Evolutionary conservation across 768 basidiomycete genomes (phyloP).

Genomic region (Lactarius quietus): DNA sequence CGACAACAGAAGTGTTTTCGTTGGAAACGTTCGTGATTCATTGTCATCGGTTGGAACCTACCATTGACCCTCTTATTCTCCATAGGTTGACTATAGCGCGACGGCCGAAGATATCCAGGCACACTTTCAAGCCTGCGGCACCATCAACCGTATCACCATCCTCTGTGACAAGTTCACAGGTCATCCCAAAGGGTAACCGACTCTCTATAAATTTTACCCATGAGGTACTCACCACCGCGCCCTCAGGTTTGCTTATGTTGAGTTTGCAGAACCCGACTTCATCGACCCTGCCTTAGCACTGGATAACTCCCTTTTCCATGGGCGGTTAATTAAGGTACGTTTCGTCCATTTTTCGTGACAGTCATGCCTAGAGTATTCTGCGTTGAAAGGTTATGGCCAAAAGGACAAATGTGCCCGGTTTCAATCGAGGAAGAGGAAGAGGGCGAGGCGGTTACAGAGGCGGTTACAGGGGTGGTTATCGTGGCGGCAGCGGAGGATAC

Average conservation of each 20-base stretch:
- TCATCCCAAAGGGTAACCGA: slow-evolving; percentile 89
- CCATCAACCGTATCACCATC: slow-evolving; percentile 98
- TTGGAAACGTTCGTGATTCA: slow-evolving; percentile 81
- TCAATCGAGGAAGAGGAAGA: slow-evolving; percentile 78
- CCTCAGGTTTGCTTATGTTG: slow-evolving; percentile 92
- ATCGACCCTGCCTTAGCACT: slow-evolving; percentile 88
- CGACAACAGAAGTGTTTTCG: slow-evolving; percentile 86
- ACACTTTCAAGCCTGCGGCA: slow-evolving; percentile 96
- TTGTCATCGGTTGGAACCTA: background rate
- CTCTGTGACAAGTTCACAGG: slow-evolving; percentile 99
- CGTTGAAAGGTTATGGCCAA: slow-evolving; percentile 80
- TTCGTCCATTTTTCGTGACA: background rate
- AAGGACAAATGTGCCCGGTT: slow-evolving; percentile 93
- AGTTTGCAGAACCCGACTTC: slow-evolving; percentile 91
- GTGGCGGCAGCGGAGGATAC: slow-evolving; percentile 56
- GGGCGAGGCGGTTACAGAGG: slow-evolving; percentile 45
- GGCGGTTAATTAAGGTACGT: slow-evolving; percentile 84
- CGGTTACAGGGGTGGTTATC: slow-evolving; percentile 53
- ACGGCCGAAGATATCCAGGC: slow-evolving; percentile 98
- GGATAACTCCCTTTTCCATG: slow-evolving; percentile 95
- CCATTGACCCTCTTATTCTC: background rate
- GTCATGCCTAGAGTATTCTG: background rate
- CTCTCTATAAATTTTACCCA: slow-evolving; percentile 17
- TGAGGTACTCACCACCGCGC: slow-evolving; percentile 16
- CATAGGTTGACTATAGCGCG: slow-evolving; percentile 92